These are phyloP conservation scores for Neobulgaria alba DNA, from an alignment of 2,329 filamentous ascomycete genomes.

Conservation along the genomic window DNA sequence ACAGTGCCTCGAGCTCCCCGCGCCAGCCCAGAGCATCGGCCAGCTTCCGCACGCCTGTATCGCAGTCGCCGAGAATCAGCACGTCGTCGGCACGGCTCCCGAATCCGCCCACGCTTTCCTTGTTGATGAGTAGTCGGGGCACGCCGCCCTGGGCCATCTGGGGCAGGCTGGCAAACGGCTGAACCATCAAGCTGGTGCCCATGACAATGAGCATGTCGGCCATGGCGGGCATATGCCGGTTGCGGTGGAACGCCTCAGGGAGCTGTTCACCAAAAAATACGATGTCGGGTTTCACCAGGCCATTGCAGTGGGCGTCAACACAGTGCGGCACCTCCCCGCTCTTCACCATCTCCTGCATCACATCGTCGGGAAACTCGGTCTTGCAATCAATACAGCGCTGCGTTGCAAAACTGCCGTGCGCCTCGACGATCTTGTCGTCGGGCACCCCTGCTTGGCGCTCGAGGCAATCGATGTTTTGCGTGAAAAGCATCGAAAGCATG, in stretches of 20 bases:
- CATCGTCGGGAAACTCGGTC: constrained; percentile 57
- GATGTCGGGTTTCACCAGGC: constrained; percentile 72
- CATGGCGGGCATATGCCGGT: constrained; percentile 42
- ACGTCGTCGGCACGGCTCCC: constrained; percentile 79
- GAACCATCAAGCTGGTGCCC: constrained; percentile 76
- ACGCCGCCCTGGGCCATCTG: constrained; percentile 48
- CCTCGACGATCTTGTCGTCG: constrained; percentile 74
- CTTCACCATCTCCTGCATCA: constrained; percentile 64
- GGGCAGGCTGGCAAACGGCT: constrained; percentile 81
- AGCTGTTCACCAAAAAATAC: constrained; percentile 74
- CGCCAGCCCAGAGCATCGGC: constrained; percentile 78
- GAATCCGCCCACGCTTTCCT: constrained; percentile 71
- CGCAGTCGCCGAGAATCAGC: constrained; percentile 71
- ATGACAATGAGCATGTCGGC: constrained; percentile 78
- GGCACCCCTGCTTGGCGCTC: constrained; percentile 83
- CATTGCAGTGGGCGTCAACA: constrained; percentile 50
- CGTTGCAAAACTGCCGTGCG: constrained; percentile 87
- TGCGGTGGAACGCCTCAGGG: constrained; percentile 56
- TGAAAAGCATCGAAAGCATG: constrained; percentile 78
- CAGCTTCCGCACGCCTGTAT: constrained; percentile 68
- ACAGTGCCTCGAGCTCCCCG: constrained; percentile 70
- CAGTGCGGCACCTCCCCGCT: constrained; percentile 65
- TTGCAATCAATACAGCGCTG: constrained; percentile 91
- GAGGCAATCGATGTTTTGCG: constrained; percentile 95
- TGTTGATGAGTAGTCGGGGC: constrained; percentile 81